A percentile compares a stretch with the other conserved stretches of the same genome.
phyloP scores from a whole-genome alignment of 208 protist genomes.

The Phytomonas francai region DNA sequence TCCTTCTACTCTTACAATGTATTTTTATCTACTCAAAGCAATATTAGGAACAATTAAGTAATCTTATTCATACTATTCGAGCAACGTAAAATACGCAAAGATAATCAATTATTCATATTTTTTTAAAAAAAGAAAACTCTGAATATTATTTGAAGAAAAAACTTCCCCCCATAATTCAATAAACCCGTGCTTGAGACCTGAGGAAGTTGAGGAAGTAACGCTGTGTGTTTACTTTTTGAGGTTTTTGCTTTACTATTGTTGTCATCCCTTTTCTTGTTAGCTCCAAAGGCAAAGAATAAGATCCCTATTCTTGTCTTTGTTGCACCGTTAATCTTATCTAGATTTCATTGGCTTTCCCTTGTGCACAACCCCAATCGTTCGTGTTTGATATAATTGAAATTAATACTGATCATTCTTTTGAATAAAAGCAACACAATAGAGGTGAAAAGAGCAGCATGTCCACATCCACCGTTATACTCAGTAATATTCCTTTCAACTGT shows the following conservation, averaged over 20 bases:
- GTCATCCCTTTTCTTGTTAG: slow-evolving; percentile 11
- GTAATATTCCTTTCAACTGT: slow-evolving; percentile 60
- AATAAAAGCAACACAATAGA: slow-evolving; percentile 12
- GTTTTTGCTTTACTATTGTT: slow-evolving; percentile 8
- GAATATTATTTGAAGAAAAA: slow-evolving; percentile 13
- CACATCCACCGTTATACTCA: slow-evolving; percentile 55
- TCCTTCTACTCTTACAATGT: slow-evolving; percentile 1
- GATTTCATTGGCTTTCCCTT: background rate
- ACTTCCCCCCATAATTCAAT: background rate
- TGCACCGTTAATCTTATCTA: background rate
- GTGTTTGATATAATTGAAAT: slow-evolving; percentile 6
- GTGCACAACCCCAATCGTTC: background rate
- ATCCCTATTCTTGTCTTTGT: background rate
- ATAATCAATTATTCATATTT: background rate
- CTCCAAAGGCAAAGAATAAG: slow-evolving; percentile 5
- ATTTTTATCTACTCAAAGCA: slow-evolving; percentile 6
- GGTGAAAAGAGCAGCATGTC: slow-evolving; percentile 11
- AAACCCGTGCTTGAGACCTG: background rate
- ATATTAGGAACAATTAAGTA: slow-evolving; percentile 3
- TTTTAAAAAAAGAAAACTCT: background rate
- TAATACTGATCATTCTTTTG: slow-evolving; percentile 5
- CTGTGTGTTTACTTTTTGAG: slow-evolving; percentile 7
- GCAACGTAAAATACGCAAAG: background rate
- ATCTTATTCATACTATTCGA: slow-evolving; percentile 1
- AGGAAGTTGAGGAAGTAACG: background rate